Conservation (phyloP, 192 early-diverging fungal species). For the Backusella parvicylindrica region DNA sequence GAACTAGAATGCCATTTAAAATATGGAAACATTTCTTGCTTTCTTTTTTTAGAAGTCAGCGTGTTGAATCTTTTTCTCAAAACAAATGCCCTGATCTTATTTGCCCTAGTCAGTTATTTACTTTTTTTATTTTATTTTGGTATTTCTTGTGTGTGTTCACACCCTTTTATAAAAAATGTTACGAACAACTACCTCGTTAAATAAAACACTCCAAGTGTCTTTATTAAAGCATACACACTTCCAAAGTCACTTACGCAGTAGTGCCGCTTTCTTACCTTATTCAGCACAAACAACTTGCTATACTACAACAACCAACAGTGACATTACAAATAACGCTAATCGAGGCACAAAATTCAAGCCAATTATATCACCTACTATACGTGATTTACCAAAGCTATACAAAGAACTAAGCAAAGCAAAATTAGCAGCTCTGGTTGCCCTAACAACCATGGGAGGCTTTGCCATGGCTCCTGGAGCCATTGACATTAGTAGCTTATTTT, state of each 20-base stretch:
- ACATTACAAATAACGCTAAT: neutral
- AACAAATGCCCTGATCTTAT: neutral
- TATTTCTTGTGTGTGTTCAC: neutral
- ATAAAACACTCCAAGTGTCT: neutral
- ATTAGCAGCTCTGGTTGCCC: slow-evolving; percentile 83
- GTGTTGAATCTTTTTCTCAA: too few species aligned
- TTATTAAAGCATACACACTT: neutral
- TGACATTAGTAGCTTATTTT: slow-evolving; percentile 60
- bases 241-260: neutral
- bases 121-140: neutral
- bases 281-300: neutral
- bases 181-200: neutral
- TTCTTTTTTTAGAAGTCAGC: too few species aligned
- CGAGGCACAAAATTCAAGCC: slow-evolving; percentile 37
- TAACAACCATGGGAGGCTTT: slow-evolving; percentile 94
- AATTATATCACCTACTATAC: slow-evolving; percentile 12
- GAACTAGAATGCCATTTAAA: too few species aligned
- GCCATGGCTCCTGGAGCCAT: slow-evolving; percentile 82
- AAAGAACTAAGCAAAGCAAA: slow-evolving; percentile 82
- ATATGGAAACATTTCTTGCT: too few species aligned
- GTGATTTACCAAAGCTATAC: slow-evolving; percentile 48
- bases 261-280: neutral
- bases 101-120: neutral
- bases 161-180: neutral
- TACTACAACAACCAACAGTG: neutral